Evolutionary conservation across 805 yeast genomes (phyloP).

Genomic region (Debaryomyces tyrocola): DNA sequence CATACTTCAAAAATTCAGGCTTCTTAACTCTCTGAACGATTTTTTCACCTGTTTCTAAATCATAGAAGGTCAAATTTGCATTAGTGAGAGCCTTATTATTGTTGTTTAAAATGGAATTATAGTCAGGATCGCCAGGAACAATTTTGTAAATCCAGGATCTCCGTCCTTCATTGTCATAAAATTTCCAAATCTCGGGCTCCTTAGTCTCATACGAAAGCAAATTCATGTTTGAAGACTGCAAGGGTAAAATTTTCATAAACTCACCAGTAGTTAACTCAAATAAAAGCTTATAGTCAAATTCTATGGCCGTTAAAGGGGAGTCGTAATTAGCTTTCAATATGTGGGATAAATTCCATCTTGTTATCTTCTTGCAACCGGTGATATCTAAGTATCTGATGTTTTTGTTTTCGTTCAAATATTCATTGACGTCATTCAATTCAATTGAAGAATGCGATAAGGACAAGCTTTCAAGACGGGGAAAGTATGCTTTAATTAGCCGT

Average conservation of each 20-base stretch:
- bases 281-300: constrained; percentile 59
- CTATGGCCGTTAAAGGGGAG: constrained; percentile 54
- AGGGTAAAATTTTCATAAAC: constrained; percentile 27
- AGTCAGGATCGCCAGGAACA: constrained; percentile 29
- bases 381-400: constrained; percentile 62
- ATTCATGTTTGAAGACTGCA: constrained; percentile 22
- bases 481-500: constrained; percentile 36
- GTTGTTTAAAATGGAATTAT: constrained; percentile 24
- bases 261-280: constrained; percentile 47
- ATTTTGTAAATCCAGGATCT: constrained; percentile 76
- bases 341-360: constrained; percentile 50
- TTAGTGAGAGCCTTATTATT: constrained; percentile 11
- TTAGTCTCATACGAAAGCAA: constrained; percentile 10
- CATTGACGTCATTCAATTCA: constrained; percentile 35
- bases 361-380: constrained; percentile 59
- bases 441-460: constrained; percentile 41
- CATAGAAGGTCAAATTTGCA: constrained; percentile 54
- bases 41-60: constrained; percentile 63
- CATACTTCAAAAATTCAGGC: constrained; percentile 53
- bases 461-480: constrained; percentile 42
- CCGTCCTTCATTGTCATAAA: constrained; percentile 65
- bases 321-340: constrained; percentile 29
- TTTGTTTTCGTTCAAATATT: constrained; percentile 28
- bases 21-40: constrained; percentile 45
- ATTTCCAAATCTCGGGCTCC: constrained; percentile 46